Base-by-base conservation (phyloP, 805 yeast genomes). In the Metahyphopichia silvanorum region DNA sequence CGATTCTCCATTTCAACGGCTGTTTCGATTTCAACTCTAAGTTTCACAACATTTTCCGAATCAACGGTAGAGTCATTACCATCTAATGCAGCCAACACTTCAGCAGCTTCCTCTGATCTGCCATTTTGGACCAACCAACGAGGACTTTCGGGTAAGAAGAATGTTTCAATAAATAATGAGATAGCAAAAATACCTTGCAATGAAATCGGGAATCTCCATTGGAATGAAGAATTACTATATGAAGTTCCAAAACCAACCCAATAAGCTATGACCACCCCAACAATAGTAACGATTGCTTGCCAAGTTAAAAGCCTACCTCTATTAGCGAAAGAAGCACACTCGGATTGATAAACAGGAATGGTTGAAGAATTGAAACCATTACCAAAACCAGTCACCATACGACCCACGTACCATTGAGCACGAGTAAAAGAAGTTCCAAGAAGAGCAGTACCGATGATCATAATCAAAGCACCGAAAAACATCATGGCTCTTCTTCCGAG, bases 191-290 rank as follows among this genome's bases (percentile, higher is more conserved):
- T 27, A 18, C 46, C 41, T 42, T 51, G 66, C 47, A 49, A 60
- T 17, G 57, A 62, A 33, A 49, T 53, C 34, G 61, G 65, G 43
- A 50, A 53, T 38, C 66, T 47, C 59, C 66, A 65, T 34, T 59
- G 43, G 2, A 45, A 39, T 15, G 43, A 42, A 16, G 46, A 47
- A 26, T 54, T 56, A 7, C 53, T 51, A 49, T 72, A 79, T 2
- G 80, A 75, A 21, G 78, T 64, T 20, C 86, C 87, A 50, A 76
- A 80, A 51, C 77, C 83, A 36, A 78, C 61, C 82, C 84, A 78
- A 58, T 79, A 78, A 10, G 86, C 82, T 46, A 79, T 63, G 34
- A 57, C 55, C 16, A 60, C 45, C 9, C 56, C 56, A 12, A 42
- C 33, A 4, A 55, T 51, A 4, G 31, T 26, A 15, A 32, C 31